Conservation (phyloP, 257 asterid species). For the Euphrasia confusa region DNA sequence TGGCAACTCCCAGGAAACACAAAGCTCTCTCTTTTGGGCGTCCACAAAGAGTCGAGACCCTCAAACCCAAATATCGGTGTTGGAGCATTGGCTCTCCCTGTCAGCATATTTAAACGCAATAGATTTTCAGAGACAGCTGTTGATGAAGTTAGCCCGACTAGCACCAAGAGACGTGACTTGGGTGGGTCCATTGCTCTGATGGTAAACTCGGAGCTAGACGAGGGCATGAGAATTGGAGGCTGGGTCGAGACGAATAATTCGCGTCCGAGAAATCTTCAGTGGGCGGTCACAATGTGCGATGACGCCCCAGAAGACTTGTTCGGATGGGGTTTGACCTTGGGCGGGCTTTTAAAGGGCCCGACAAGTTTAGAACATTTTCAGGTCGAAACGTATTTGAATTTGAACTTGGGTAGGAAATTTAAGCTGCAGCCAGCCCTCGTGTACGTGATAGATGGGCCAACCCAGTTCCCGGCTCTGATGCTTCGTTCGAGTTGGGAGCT, state of each 20-base stretch:
- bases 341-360: constrained; percentile 52
- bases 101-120: constrained; percentile 35
- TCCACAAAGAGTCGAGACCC: constrained; percentile 41
- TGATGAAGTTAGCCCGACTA: constrained; percentile 37
- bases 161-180: constrained; percentile 16
- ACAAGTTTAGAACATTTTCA: constrained; percentile 57
- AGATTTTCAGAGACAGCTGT: constrained; percentile 31
- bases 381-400: constrained; percentile 53
- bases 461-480: constrained; percentile 61
- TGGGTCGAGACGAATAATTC: constrained; percentile 65
- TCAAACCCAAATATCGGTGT: constrained; percentile 37
- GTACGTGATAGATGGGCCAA: constrained; percentile 47
- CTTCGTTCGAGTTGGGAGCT: constrained; percentile 65
- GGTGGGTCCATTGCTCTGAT: constrained; percentile 62
- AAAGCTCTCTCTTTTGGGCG: constrained; percentile 68
- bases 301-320: constrained; percentile 73
- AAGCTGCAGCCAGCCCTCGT: constrained; percentile 62
- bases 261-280: constrained; percentile 40
- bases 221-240: constrained; percentile 59
- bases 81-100: constrained; percentile 60
- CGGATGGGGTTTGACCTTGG: constrained; percentile 81
- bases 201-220: constrained; percentile 57
- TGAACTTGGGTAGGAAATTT: constrained; percentile 54
- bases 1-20: constrained; percentile 61
- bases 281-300: constrained; percentile 64